Conservation (phyloP, 768 basidiomycete species). For the Agrocybe pediades region DNA sequence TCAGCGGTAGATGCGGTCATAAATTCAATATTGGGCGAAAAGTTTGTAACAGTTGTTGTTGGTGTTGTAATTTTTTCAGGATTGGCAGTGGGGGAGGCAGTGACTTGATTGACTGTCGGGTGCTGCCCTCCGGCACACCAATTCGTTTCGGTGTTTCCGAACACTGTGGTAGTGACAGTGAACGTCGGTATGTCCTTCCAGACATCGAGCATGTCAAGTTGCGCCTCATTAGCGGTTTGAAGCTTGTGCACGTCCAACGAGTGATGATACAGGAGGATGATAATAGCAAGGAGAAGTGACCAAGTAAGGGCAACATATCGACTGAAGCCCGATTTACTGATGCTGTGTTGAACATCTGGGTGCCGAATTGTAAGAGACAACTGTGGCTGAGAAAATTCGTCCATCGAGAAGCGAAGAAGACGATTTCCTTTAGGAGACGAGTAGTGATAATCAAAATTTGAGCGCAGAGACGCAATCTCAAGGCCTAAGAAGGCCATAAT, state of each 20-base stretch:
- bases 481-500: slow-evolving; percentile 33
- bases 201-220: slow-evolving; percentile 20
- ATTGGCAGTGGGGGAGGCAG: neutral
- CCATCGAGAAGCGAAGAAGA: slow-evolving; percentile 58
- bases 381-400: slow-evolving; percentile 59
- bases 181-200: slow-evolving; percentile 27
- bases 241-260: slow-evolving; percentile 29
- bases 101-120: slow-evolving; percentile 5
- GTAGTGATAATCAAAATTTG: slow-evolving; percentile 61
- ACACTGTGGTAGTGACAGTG: slow-evolving; percentile 45
- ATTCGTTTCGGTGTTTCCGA: slow-evolving; percentile 20
- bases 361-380: slow-evolving; percentile 41
- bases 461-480: slow-evolving; percentile 43
- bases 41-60: neutral
- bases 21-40: neutral
- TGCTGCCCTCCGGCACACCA: slow-evolving; percentile 27
- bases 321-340: slow-evolving; percentile 15
- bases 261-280: slow-evolving; percentile 26
- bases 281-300: slow-evolving; percentile 28
- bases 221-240: slow-evolving; percentile 26
- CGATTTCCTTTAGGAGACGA: slow-evolving; percentile 38
- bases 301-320: slow-evolving; percentile 28
- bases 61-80: neutral
- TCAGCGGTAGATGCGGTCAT: slow-evolving; percentile 2
- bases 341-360: slow-evolving; percentile 7